phyloP scores from a whole-genome alignment of 768 basidiomycete genomes.

The Gautieria morchelliformis region DNA sequence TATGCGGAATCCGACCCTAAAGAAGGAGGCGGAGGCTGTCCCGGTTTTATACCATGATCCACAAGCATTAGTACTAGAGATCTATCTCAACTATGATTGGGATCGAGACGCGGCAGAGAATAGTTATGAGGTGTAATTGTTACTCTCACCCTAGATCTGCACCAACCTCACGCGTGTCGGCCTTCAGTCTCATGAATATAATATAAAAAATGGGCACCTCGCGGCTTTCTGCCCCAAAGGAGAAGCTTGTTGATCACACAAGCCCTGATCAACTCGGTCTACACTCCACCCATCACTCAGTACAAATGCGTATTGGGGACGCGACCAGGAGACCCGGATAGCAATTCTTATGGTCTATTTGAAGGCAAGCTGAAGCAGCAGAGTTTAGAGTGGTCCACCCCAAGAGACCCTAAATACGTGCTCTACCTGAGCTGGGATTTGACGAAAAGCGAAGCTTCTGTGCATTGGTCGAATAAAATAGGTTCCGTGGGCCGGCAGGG shows the following conservation, averaged over 20 bases:
- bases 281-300: slow-evolving; percentile 54
- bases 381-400: slow-evolving; percentile 89
- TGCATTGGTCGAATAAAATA: slow-evolving; percentile 70
- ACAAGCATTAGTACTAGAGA: slow-evolving; percentile 93
- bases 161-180: background rate
- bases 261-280: slow-evolving; percentile 43
- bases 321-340: slow-evolving; percentile 58
- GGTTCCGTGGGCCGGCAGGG: slow-evolving; percentile 73
- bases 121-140: slow-evolving; percentile 81
- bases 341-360: slow-evolving; percentile 56
- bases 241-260: slow-evolving; percentile 44
- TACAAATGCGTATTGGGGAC: slow-evolving; percentile 54
- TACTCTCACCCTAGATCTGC: background rate
- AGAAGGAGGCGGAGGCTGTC: no score
- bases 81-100: slow-evolving; percentile 99
- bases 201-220: slow-evolving; percentile 82
- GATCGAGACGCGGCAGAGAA: slow-evolving; percentile 92
- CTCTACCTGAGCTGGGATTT: slow-evolving; percentile 93
- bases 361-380: slow-evolving; percentile 83
- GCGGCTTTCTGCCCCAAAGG: slow-evolving; percentile 35
- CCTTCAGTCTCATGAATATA: slow-evolving; percentile 78
- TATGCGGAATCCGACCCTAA: no score
- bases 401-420: slow-evolving; percentile 65
- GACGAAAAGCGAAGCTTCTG: slow-evolving; percentile 74
- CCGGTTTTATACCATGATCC: slow-evolving; percentile 89